Evolutionary conservation across 306 rosid species (phyloP).

Genomic region (Prinsepia uniflora): DNA sequence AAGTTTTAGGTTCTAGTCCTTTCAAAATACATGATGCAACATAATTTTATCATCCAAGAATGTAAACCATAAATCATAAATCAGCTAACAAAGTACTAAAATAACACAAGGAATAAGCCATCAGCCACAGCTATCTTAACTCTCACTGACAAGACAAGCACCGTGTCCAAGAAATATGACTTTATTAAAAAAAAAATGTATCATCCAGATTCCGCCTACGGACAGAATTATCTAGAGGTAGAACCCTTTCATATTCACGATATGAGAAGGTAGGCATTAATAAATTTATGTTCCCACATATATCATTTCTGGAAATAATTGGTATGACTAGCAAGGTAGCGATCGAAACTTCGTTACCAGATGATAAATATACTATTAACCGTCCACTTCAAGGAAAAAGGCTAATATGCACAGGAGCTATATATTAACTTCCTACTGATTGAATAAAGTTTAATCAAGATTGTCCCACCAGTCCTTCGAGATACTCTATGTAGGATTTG

Average conservation of each 20-base stretch:
- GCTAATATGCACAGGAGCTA: neutral
- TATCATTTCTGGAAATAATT: neutral
- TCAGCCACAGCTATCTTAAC: neutral
- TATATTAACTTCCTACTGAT: neutral
- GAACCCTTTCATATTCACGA: neutral
- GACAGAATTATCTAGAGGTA: neutral
- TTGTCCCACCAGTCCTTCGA: neutral
- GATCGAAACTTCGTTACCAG: neutral
- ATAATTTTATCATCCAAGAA: neutral
- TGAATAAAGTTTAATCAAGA: neutral
- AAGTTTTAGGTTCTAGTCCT: slow-evolving; percentile 7
- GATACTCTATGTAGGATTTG: neutral
- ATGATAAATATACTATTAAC: neutral
- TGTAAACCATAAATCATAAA: neutral
- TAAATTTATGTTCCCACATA: neutral
- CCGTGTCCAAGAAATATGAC: neutral
- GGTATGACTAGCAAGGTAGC: neutral
- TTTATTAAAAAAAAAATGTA: neutral
- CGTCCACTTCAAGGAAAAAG: neutral
- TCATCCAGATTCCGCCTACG: neutral
- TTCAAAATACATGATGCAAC: slow-evolving; percentile 14
- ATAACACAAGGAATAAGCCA: neutral
- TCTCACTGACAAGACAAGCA: neutral
- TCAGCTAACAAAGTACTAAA: neutral
- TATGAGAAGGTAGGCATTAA: neutral